A percentile compares a stretch with the other conserved stretches of the same genome.
Conservation (phyloP, 306 rosid genomes). For the Alnus glutinosa region DNA sequence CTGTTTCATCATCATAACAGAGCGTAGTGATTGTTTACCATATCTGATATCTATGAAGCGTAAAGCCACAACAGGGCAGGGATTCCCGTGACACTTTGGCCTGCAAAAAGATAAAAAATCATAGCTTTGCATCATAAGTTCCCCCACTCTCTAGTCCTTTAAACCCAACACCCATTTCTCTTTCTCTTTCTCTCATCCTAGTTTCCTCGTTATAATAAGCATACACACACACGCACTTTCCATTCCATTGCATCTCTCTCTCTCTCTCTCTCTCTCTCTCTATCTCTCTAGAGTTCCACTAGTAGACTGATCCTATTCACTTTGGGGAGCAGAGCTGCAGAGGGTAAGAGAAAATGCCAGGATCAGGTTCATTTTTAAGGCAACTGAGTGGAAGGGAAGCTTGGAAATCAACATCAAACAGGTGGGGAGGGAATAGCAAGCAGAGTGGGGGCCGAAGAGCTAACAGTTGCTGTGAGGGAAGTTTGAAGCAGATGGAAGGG, state of each 20-base stretch:
- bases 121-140: slow-evolving; percentile 31
- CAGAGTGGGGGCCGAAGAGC: slow-evolving; percentile 23
- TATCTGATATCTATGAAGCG: slow-evolving; percentile 22
- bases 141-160: slow-evolving; percentile 8
- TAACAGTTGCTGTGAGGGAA: slow-evolving; percentile 30
- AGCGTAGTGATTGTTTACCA: slow-evolving; percentile 22
- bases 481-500: slow-evolving; percentile 59
- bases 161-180: slow-evolving; percentile 10
- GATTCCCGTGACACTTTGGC: slow-evolving; percentile 77
- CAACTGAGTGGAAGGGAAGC: slow-evolving; percentile 66
- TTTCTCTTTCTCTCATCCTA: slow-evolving; percentile 10
- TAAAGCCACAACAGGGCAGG: slow-evolving; percentile 41
- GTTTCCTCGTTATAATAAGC: slow-evolving; percentile 15
- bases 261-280: slow-evolving; percentile 17
- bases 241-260: slow-evolving; percentile 26
- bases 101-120: slow-evolving; percentile 39
- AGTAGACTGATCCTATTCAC: slow-evolving; percentile 6
- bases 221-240: slow-evolving; percentile 19
- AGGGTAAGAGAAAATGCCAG: slow-evolving; percentile 41
- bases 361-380: slow-evolving; percentile 55
- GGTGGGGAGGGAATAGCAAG: slow-evolving; percentile 55
- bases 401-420: slow-evolving; percentile 61
- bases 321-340: neutral
- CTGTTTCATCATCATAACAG: slow-evolving; percentile 36
- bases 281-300: slow-evolving; percentile 23